These are phyloP conservation scores for Thelonectria discophora DNA, from an alignment of 2,329 filamentous ascomycete genomes.

Conservation along the genomic window DNA sequence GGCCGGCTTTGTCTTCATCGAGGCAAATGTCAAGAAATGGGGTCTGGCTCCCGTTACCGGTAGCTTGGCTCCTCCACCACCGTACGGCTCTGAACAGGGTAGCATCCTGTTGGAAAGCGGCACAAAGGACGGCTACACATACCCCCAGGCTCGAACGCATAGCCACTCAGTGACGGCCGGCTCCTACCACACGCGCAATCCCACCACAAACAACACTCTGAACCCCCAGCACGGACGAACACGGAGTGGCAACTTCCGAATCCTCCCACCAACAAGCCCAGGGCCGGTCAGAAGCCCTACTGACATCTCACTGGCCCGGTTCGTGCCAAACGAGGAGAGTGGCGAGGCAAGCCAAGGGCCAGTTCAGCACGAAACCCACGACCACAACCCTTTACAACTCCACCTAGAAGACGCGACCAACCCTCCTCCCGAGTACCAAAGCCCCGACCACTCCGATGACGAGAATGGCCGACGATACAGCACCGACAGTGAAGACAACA, in stretches of 20 bases:
- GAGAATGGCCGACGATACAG: slow-evolving; percentile 67
- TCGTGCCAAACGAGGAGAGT: slow-evolving; percentile 75
- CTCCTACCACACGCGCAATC: slow-evolving; percentile 52
- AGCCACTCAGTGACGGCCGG: slow-evolving; percentile 55
- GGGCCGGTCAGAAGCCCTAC: slow-evolving; percentile 91
- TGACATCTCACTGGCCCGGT: slow-evolving; percentile 91
- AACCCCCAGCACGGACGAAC: slow-evolving; percentile 76
- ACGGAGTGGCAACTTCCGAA: slow-evolving; percentile 79
- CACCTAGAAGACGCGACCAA: slow-evolving; percentile 65
- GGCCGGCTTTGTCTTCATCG: slow-evolving; percentile 97
- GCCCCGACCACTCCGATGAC: slow-evolving; percentile 69
- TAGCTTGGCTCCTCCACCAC: slow-evolving; percentile 91
- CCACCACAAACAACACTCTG: slow-evolving; percentile 56
- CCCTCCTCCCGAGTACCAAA: slow-evolving; percentile 77
- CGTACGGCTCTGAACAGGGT: slow-evolving; percentile 96
- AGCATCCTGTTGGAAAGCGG: slow-evolving; percentile 94
- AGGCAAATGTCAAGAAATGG: slow-evolving; percentile 99
- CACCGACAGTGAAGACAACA: slow-evolving; percentile 66
- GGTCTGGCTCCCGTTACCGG: slow-evolving; percentile 95
- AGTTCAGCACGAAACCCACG: slow-evolving; percentile 40
- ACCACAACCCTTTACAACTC: slow-evolving; percentile 51
- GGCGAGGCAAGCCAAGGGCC: slow-evolving; percentile 64
- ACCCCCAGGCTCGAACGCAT: slow-evolving; percentile 54
- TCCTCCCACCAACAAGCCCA: slow-evolving; percentile 81
- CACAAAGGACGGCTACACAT: slow-evolving; percentile 66